Evolutionary conservation across 345 rosid species (phyloP).

Genomic region (Balakata baccata): DNA sequence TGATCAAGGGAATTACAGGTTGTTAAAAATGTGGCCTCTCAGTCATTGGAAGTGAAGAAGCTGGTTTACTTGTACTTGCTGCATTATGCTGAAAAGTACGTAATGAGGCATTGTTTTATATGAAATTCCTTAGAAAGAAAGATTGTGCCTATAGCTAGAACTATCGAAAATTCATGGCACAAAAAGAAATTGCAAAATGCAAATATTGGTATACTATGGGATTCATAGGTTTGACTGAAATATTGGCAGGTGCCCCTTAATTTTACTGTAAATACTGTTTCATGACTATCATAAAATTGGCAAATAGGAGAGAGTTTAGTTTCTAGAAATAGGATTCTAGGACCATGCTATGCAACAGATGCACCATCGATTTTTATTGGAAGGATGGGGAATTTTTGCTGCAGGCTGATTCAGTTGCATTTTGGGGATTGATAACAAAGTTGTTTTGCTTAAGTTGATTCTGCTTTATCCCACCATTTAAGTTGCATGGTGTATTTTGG

Average conservation of each 20-base stretch:
- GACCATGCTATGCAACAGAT: neutral
- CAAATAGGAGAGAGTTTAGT: neutral
- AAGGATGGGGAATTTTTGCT: neutral
- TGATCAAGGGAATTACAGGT: conserved; percentile 53
- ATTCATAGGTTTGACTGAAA: neutral
- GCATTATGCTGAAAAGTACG: conserved; percentile 94
- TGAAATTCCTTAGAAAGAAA: neutral
- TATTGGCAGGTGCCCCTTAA: neutral
- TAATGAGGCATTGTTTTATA: neutral
- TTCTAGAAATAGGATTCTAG: neutral
- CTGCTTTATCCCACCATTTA: neutral
- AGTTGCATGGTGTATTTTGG: neutral
- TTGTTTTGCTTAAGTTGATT: neutral
- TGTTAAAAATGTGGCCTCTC: conserved; percentile 92
- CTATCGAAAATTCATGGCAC: neutral
- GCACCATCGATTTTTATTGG: neutral
- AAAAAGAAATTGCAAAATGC: neutral
- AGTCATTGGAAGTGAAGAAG: conserved; percentile 92
- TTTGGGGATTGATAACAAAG: neutral
- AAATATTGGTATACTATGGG: neutral
- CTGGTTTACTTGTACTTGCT: conserved; percentile 89
- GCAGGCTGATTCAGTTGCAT: neutral
- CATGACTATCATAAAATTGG: neutral
- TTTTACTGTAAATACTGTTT: conserved; percentile 1
- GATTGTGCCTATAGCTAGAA: neutral